Evolutionary conservation across 1,284 basidiomycete species (phyloP).

Genomic region (Schizopora paradoxa): DNA sequence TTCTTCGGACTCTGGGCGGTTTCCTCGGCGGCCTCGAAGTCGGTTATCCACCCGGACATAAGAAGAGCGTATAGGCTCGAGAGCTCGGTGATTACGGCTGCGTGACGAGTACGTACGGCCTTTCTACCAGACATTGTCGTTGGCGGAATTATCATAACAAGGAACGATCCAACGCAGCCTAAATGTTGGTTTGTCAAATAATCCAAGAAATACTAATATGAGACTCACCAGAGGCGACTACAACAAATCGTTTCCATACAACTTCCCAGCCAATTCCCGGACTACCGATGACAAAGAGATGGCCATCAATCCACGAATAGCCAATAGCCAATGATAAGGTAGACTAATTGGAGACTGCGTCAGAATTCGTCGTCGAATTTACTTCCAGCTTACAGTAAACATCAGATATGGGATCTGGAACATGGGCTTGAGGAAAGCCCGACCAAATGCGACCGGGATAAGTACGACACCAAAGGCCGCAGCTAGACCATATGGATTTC

Average conservation of each 20-base stretch:
- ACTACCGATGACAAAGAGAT: conserved; percentile 39
- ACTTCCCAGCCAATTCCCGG: conserved; percentile 51
- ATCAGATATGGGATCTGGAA: conserved; percentile 36
- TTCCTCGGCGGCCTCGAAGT: too few relatives aligned
- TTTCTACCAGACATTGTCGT: conserved; percentile 45
- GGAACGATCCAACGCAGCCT: conserved; percentile 42
- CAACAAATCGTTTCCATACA: conserved; percentile 46
- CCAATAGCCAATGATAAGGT: conserved; percentile 46
- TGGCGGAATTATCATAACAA: conserved; percentile 47
- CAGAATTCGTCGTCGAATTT: not conserved
- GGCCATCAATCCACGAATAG: conserved; percentile 59
- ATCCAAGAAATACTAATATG: too few relatives aligned
- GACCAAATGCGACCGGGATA: conserved; percentile 48
- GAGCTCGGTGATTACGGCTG: conserved; percentile 34
- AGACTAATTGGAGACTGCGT: conserved; percentile 25
- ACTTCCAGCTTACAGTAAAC: conserved; percentile 27
- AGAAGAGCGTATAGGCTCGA: conserved; percentile 39
- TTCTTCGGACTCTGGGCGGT: conserved; percentile 20
- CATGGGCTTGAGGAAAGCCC: conserved; percentile 45
- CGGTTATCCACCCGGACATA: conserved; percentile 40
- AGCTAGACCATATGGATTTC: conserved; percentile 55
- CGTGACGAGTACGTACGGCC: conserved; percentile 43
- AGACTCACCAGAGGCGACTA: conserved; percentile 40
- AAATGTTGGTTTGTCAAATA: too few relatives aligned
- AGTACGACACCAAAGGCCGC: conserved; percentile 47